Percentiles rank a stretch among this genome's conserved stretches.
Evolutionary conservation across 305 asterid species (phyloP).

Genomic region (Fraxinus ornus): DNA sequence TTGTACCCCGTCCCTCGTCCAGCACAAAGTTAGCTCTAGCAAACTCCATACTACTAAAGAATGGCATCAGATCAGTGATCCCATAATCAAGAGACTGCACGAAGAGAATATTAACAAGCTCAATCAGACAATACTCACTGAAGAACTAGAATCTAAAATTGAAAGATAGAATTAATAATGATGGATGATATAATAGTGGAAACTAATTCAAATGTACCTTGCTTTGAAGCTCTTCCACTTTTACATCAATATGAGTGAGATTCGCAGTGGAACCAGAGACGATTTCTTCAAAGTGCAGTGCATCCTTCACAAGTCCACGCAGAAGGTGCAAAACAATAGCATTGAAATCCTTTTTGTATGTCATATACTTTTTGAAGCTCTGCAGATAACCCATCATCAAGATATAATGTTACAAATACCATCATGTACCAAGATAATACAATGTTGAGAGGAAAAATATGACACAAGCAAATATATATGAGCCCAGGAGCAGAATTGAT

Average conservation of each 20-base stretch:
- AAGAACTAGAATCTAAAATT: not conserved
- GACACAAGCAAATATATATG: not conserved
- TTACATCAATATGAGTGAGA: conserved; percentile 61
- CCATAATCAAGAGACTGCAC: conserved; percentile 82
- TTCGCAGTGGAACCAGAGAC: conserved; percentile 52
- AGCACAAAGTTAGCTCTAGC: not conserved
- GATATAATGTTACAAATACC: not conserved
- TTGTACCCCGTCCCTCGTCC: conserved; percentile 8
- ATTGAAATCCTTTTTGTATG: conserved; percentile 87
- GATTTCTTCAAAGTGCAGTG: conserved; percentile 67
- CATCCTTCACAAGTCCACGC: conserved; percentile 71
- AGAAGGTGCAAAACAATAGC: conserved; percentile 74
- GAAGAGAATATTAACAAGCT: conserved; percentile 3
- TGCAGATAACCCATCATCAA: conserved; percentile 31
- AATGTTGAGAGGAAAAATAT: not conserved
- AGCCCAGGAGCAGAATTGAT: not conserved
- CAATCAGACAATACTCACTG: not conserved
- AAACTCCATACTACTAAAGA: conserved; percentile 52
- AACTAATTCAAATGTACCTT: conserved; percentile 47
- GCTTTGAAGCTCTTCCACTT: conserved; percentile 82
- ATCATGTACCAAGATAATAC: not conserved
- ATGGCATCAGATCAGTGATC: conserved; percentile 70
- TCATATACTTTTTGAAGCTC: conserved; percentile 91
- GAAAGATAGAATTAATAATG: not conserved
- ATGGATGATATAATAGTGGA: not conserved